Percentiles rank a stretch among this genome's conserved stretches.
Conservation (phyloP, 2,329 filamentous ascomycete genomes). For the Daldinia sp. region DNA sequence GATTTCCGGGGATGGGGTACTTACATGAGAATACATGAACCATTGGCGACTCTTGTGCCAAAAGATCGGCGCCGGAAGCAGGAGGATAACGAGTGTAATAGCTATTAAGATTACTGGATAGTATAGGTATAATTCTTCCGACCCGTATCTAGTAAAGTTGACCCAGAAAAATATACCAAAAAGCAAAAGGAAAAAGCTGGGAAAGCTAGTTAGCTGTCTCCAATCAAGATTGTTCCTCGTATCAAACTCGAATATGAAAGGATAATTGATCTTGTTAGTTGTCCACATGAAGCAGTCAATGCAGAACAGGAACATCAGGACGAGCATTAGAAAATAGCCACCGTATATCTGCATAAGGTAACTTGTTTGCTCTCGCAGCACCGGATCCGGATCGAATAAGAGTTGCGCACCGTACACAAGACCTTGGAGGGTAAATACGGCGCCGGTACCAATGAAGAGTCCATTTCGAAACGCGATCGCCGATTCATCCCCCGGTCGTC, state of each 20-base stretch:
- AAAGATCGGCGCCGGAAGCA: constrained; percentile 79
- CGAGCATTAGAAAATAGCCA: constrained; percentile 87
- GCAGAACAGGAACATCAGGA: constrained; percentile 86
- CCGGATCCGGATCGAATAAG: constrained; percentile 61
- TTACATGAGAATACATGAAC: constrained; percentile 89
- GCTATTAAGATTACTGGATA: constrained; percentile 86
- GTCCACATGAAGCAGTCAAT: constrained; percentile 87
- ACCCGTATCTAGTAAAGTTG: constrained; percentile 81
- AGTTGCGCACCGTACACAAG: constrained; percentile 70
- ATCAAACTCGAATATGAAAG: constrained; percentile 97
- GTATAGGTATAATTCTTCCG: constrained; percentile 79
- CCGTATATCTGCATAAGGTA: constrained; percentile 91
- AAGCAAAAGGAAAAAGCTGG: constrained; percentile 83
- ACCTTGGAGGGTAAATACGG: constrained; percentile 75
- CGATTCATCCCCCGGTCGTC: constrained; percentile 67
- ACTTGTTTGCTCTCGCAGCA: constrained; percentile 65
- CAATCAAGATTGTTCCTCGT: constrained; percentile 87
- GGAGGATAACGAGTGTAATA: constrained; percentile 74
- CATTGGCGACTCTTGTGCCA: constrained; percentile 84
- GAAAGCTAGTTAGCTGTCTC: constrained; percentile 87
- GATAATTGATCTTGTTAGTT: constrained; percentile 89
- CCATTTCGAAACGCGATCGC: constrained; percentile 71
- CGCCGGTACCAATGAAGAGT: constrained; percentile 75
- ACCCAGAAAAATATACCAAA: constrained; percentile 87
- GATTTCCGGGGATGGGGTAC: constrained; percentile 50